Conservation (phyloP, 768 basidiomycete genomes). For the Suillus luteus region DNA sequence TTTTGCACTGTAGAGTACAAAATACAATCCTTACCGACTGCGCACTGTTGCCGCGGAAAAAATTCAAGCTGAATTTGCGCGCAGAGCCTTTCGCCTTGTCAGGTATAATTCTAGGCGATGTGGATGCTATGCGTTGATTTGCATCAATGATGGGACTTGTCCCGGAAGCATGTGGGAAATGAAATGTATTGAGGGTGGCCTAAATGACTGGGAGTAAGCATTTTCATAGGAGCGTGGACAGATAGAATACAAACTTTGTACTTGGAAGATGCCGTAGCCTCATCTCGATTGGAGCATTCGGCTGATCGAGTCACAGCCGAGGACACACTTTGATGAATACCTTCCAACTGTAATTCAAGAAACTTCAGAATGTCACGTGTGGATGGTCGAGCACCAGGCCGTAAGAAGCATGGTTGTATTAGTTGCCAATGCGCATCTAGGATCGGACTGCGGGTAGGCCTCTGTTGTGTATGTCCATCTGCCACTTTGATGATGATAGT, state of each 20-base stretch:
- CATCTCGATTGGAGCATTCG: neutral
- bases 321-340: neutral
- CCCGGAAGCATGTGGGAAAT: neutral
- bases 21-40: neutral
- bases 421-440: neutral
- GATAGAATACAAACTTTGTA: neutral
- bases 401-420: slow-evolving; percentile 1
- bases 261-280: neutral
- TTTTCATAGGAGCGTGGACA: neutral
- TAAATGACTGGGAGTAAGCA: neutral
- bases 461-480: neutral
- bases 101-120: neutral
- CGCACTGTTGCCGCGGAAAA: neutral
- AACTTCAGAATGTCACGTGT: neutral
- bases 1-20: neutral
- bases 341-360: slow-evolving; percentile 4
- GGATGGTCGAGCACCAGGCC: neutral
- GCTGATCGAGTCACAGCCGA: neutral
- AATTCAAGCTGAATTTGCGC: neutral
- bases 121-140: neutral
- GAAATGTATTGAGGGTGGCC: neutral
- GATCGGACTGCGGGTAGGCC: neutral
- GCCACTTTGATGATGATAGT: neutral
- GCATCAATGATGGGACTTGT: neutral
- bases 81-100: neutral